Conservation (phyloP, 1,284 basidiomycete species). For the Cerrena zonata region DNA sequence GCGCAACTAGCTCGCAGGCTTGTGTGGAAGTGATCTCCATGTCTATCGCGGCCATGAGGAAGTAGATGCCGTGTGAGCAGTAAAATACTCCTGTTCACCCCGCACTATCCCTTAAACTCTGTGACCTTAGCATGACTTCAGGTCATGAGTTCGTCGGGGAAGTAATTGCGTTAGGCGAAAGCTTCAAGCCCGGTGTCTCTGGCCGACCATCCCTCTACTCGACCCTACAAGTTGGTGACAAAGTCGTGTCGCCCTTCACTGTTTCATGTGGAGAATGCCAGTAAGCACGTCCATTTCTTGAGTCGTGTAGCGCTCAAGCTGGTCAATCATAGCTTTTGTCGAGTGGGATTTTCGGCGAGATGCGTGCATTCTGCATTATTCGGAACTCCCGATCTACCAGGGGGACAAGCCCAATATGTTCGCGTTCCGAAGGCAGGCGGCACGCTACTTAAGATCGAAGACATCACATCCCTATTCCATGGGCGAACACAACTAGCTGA, state of each 20-base stretch:
- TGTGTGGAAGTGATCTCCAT: slow-evolving; percentile 83
- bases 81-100: not conserved
- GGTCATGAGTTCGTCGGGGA: slow-evolving; percentile 85
- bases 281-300: slow-evolving; percentile 38
- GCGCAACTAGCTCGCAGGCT: slow-evolving; percentile 69
- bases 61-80: slow-evolving; percentile 23
- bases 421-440: slow-evolving; percentile 77
- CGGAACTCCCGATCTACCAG: slow-evolving; percentile 68
- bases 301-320: not conserved
- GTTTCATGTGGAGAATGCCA: slow-evolving; percentile 77
- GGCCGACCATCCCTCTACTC: slow-evolving; percentile 59
- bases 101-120: not conserved
- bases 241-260: slow-evolving; percentile 85
- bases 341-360: slow-evolving; percentile 70
- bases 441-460: slow-evolving; percentile 65
- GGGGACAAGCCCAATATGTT: slow-evolving; percentile 85
- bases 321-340: slow-evolving; percentile 55
- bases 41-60: slow-evolving; percentile 60
- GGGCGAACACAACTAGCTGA: slow-evolving; percentile 39
- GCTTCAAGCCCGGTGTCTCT: slow-evolving; percentile 40
- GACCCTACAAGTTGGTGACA: slow-evolving; percentile 70
- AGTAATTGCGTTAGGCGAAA: slow-evolving; percentile 66
- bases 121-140: slow-evolving; percentile 44
- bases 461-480: slow-evolving; percentile 31
- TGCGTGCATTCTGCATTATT: slow-evolving; percentile 67